phyloP scores from a whole-genome alignment of 441 rosid genomes.

The Erodium texanum region DNA sequence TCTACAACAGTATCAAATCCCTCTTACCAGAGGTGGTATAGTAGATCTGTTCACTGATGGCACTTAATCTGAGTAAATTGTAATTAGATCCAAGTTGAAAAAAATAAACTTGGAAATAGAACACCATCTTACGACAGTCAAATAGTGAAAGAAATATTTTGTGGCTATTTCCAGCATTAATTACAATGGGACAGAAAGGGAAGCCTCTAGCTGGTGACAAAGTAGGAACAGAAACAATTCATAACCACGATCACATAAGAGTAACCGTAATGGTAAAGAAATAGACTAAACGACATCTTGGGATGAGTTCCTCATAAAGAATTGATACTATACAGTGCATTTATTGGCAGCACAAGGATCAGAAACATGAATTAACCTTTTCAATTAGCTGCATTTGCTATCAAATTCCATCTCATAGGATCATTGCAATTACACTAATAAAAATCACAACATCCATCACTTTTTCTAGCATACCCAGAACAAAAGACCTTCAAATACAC shows the following conservation, averaged over 20 bases:
- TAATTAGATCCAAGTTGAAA: background rate
- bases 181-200: background rate
- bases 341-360: background rate
- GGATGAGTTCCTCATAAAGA: too few species aligned
- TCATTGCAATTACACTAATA: background rate
- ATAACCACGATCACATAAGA: background rate
- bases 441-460: background rate
- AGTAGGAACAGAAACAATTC: too few species aligned
- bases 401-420: background rate
- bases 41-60: too few species aligned
- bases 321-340: too few species aligned
- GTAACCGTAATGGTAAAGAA: too few species aligned
- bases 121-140: background rate
- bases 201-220: too few species aligned
- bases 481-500: background rate
- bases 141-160: background rate
- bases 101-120: background rate
- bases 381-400: background rate
- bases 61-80: background rate
- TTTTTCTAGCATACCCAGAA: background rate
- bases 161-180: background rate
- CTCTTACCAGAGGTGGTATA: too few species aligned
- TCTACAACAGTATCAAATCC: background rate
- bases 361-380: background rate
- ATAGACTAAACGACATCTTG: too few species aligned